Base-by-base conservation (phyloP, 441 rosid species). In the Rhodomyrtus psidioides region DNA sequence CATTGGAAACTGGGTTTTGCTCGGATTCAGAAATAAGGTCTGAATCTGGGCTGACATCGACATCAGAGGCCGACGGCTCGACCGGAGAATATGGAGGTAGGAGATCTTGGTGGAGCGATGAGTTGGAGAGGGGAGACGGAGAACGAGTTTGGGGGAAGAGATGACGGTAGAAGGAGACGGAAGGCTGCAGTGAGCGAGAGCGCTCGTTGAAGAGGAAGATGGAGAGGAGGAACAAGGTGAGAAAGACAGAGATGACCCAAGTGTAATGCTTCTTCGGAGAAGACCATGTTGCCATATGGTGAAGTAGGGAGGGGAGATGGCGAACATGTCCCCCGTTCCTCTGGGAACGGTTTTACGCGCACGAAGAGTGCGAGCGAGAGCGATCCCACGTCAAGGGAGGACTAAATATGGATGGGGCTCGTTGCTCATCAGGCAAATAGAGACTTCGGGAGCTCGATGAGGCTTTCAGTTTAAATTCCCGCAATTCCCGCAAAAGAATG, bases 131-230 rank as follows among this genome's bases (percentile, higher is more conserved):
- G 27, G 76, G 86, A 62, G 51, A 76, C 34, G 81, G 30, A 53
- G 88, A 70, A 14, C 17, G 44, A 88, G 84, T 16, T 82, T 59
- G 70, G 76, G 88, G 65, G 82, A 91, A 87, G 89, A 90, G 90
- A 87, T 91, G 89, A 56, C 87, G 85, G 92, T 93, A 91, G 84
- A 92, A 82, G 42, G 88, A 81, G 85, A 94, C 87, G 34, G 93
- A 89, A 59, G 95, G 94, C 83, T 93, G 93, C 53, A 94, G 96
- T 70, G 88, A 81, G 76, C 39, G 84, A 42, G 84, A 53, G 34
- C 92, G 93, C 53, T 87, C 87, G 85, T 87, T 88, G 93, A 95
- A 91, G 88, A 95, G 54, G 87, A 92, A 91, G 81, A 91, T 87
- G 90, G 90, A 88, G 49, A 90, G 53, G 87, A 96, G 87, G 92